Percentiles rank a stretch among this genome's conserved stretches.
Conservation (phyloP, 441 rosid genomes). For the Eruca vesicaria region DNA sequence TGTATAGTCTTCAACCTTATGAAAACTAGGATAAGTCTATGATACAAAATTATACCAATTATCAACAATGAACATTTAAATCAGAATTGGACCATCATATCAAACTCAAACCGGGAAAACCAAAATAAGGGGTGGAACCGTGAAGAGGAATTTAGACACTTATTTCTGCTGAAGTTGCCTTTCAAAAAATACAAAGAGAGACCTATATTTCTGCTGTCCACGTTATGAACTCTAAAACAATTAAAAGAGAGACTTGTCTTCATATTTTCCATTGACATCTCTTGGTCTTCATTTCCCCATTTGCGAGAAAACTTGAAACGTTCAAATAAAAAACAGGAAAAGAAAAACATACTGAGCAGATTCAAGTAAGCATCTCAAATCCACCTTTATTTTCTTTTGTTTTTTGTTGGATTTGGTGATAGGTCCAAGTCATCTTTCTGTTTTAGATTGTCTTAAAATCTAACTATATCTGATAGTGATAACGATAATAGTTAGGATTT, state of each 20-base stretch:
- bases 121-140: neutral
- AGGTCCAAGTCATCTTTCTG: neutral
- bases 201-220: neutral
- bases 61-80: neutral
- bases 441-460: neutral
- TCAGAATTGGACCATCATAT: neutral
- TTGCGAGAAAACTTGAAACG: neutral
- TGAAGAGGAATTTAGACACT: no score
- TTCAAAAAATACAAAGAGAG: neutral
- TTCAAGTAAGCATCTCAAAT: slow-evolving; percentile 10
- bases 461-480: neutral
- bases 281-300: slow-evolving; percentile 12
- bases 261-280: slow-evolving; percentile 8
- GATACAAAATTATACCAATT: neutral
- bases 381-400: neutral
- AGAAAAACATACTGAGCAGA: neutral
- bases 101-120: neutral
- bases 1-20: neutral
- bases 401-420: neutral
- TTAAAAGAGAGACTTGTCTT: neutral
- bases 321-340: neutral
- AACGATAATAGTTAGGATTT: neutral
- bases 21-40: neutral
- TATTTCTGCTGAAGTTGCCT: neutral
- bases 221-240: neutral